Evolutionary conservation across 2,329 filamentous ascomycete species (phyloP).

Genomic region (Tolypocladium pustulatum): DNA sequence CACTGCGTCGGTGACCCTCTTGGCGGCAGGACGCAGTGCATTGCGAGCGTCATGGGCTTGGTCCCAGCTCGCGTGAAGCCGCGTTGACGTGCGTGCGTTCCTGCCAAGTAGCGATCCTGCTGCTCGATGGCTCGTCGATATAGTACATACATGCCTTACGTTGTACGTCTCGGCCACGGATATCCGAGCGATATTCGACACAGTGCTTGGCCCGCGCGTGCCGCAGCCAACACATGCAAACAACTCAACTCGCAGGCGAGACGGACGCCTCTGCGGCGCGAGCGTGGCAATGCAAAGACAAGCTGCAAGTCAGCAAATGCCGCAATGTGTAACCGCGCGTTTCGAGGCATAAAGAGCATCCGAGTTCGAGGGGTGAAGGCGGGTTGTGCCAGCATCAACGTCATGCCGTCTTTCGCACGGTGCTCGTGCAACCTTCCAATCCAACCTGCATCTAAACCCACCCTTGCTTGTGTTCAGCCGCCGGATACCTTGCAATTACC

Average conservation of each 20-base stretch:
- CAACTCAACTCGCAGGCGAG: not conserved
- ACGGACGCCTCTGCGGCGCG: not conserved
- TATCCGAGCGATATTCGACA: not conserved
- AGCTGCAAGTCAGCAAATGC: not conserved
- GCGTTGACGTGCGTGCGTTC: conserved; percentile 5
- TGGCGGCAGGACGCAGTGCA: not conserved
- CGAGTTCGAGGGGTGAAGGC: not conserved
- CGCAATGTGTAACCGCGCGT: not conserved
- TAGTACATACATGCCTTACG: not conserved
- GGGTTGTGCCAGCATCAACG: not conserved
- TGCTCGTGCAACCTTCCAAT: not conserved
- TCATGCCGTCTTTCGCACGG: not conserved
- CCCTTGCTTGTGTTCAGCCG: not conserved
- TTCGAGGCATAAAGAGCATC: not conserved
- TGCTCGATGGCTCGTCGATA: not conserved
- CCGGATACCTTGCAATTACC: not conserved
- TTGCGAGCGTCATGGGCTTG: not conserved
- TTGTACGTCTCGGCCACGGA: not conserved
- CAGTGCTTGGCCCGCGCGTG: not conserved
- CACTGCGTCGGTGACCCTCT: not conserved
- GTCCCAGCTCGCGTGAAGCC: conserved; percentile 1
- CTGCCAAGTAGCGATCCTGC: not conserved
- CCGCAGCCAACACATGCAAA: not conserved
- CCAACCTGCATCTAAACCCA: not conserved
- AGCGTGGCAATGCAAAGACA: not conserved